phyloP scores from a whole-genome alignment of 2,329 filamentous ascomycete genomes.

The Parasarocladium wereldwijsianum region DNA sequence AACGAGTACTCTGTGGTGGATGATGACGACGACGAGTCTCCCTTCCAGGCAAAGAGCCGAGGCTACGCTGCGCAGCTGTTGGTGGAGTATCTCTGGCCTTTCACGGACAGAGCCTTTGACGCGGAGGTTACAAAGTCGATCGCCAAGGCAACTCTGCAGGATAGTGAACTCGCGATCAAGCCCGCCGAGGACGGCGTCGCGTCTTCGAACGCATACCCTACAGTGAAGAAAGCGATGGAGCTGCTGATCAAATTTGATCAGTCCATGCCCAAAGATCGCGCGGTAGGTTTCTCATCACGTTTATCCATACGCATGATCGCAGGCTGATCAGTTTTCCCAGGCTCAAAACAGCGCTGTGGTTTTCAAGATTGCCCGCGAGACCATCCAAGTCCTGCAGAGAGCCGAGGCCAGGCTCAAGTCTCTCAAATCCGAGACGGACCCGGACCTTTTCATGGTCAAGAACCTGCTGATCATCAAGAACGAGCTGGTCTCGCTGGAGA shows the following conservation, averaged over 20 bases:
- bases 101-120: conserved; percentile 39
- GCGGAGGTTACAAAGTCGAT: conserved; percentile 40
- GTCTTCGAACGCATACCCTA: conserved; percentile 42
- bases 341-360: conserved; percentile 38
- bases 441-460: conserved; percentile 84
- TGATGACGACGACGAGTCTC: conserved; percentile 41
- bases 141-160: conserved; percentile 29
- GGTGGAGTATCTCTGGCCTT: conserved; percentile 41
- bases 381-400: conserved; percentile 66
- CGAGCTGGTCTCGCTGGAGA: conserved; percentile 90
- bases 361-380: conserved; percentile 72
- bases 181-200: conserved; percentile 32
- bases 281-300: conserved; percentile 25
- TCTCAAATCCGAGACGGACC: conserved; percentile 47
- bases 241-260: conserved; percentile 48
- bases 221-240: conserved; percentile 42
- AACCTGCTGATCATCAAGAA: conserved; percentile 93
- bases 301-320: background rate
- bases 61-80: conserved; percentile 41
- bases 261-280: conserved; percentile 48
- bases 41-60: conserved; percentile 36
- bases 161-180: conserved; percentile 34
- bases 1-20: conserved; percentile 42
- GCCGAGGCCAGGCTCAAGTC: conserved; percentile 59
- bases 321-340: conserved; percentile 11